Evolutionary conservation across 225 moss, liverwort and hornwort genomes (phyloP).

Genomic region (Physcomitrellopsis africana): DNA sequence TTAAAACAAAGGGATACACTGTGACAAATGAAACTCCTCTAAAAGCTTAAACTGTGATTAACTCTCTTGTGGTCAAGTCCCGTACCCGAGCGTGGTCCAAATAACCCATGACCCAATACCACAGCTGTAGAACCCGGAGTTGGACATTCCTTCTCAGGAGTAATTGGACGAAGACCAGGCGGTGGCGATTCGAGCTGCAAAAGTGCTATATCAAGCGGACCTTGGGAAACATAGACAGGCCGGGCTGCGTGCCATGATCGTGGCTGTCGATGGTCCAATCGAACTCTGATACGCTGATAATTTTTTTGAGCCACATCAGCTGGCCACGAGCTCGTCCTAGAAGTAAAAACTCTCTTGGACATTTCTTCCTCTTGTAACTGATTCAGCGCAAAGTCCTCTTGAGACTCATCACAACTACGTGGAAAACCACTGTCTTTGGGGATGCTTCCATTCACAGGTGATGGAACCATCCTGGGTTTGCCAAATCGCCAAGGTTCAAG

Average conservation of each 20-base stretch:
- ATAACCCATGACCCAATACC: constrained; percentile 95
- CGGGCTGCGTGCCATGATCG: constrained; percentile 91
- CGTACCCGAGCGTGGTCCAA: constrained; percentile 95
- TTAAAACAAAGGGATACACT: too few relatives aligned
- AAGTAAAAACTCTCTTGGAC: constrained; percentile 29
- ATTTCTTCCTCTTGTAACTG: constrained; percentile 1
- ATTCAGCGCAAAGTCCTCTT: constrained; percentile 15
- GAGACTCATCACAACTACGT: constrained; percentile 23
- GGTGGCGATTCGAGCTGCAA: constrained; percentile 85
- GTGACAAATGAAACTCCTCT: too few relatives aligned
- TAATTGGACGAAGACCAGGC: constrained; percentile 72
- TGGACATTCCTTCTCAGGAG: constrained; percentile 78
- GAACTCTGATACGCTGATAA: constrained; percentile 88
- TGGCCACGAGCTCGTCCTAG: constrained; percentile 48
- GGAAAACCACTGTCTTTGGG: constrained; percentile 22
- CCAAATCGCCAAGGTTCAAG: constrained; percentile 99
- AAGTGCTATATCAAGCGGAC: constrained; percentile 90
- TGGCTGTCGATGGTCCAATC: constrained; percentile 70
- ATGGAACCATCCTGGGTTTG: constrained; percentile 64
- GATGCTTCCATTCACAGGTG: constrained; percentile 45
- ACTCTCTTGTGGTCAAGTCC: neutral
- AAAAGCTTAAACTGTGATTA: neutral
- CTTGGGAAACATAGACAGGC: constrained; percentile 89
- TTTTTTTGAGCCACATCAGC: constrained; percentile 63
- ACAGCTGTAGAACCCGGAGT: constrained; percentile 82